These are phyloP conservation scores for Clonostachys solani DNA, from an alignment of 2,329 filamentous ascomycete genomes.

Conservation along the genomic window DNA sequence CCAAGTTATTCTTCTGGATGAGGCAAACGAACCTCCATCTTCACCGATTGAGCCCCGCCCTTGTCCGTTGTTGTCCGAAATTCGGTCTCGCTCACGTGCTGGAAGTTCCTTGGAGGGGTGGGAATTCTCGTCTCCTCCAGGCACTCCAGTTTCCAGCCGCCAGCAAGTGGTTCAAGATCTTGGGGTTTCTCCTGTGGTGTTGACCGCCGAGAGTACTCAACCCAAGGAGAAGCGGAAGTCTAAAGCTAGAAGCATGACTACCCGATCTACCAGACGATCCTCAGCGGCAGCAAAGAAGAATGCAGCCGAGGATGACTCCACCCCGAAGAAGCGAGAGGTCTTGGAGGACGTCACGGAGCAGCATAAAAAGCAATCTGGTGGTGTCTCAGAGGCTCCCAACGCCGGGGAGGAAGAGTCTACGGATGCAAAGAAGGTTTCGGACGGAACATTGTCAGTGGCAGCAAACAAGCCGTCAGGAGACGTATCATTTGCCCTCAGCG, in stretches of 20 bases:
- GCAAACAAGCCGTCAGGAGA: conserved; percentile 8
- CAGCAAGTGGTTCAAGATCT: conserved; percentile 10
- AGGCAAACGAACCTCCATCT: conserved; percentile 50
- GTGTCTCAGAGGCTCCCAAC: conserved; percentile 27
- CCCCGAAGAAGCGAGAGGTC: conserved; percentile 1
- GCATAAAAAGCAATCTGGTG: too few relatives aligned
- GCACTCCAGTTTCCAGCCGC: conserved; percentile 37
- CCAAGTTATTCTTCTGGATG: conserved; percentile 42
- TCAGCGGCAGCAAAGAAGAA: background rate
- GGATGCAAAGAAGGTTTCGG: conserved; percentile 42
- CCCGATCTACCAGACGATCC: too few relatives aligned
- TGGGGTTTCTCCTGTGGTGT: conserved; percentile 7
- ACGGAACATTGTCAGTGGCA: conserved; percentile 8
- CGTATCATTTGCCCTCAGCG: conserved; percentile 33
- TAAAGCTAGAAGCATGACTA: background rate
- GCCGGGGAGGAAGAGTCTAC: conserved; percentile 42
- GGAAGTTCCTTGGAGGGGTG: conserved; percentile 32
- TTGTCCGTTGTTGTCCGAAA: conserved; percentile 47
- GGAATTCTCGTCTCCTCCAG: conserved; percentile 55
- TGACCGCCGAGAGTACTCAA: conserved; percentile 5
- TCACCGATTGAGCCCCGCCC: conserved; percentile 53
- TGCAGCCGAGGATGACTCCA: background rate
- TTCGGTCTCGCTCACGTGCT: conserved; percentile 40
- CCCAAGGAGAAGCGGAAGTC: conserved; percentile 3
- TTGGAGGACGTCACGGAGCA: too few relatives aligned